Percentiles rank a stretch among this genome's conserved stretches.
Evolutionary conservation across 2,329 filamentous ascomycete species (phyloP).

Genomic region (Didymella keratinophila): DNA sequence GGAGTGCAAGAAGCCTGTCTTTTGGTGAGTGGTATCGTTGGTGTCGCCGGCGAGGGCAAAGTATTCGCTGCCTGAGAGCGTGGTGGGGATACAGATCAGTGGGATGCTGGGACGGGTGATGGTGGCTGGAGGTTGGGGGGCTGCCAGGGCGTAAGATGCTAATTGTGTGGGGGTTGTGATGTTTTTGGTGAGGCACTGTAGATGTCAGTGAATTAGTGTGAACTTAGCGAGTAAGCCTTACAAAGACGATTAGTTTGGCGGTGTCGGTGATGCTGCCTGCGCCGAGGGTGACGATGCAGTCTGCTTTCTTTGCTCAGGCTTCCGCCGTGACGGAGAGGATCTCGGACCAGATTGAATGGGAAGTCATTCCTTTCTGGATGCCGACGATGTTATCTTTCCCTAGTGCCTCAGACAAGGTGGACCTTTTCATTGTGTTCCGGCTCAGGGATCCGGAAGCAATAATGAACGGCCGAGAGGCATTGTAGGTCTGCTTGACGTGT

Average conservation of each 20-base stretch:
- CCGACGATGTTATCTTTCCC: constrained; percentile 55
- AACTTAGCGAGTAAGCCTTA: constrained; percentile 2
- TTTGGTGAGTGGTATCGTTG: constrained; percentile 36
- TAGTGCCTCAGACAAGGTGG: constrained; percentile 52
- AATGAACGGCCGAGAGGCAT: constrained; percentile 59
- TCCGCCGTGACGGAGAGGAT: constrained; percentile 59
- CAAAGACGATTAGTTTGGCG: constrained; percentile 62
- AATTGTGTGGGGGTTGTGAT: constrained; percentile 9
- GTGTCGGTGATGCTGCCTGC: constrained; percentile 65
- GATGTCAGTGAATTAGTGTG: background rate
- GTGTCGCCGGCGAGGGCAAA: constrained; percentile 53
- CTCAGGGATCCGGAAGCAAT: constrained; percentile 61
- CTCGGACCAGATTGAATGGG: constrained; percentile 64
- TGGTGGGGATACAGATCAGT: constrained; percentile 47
- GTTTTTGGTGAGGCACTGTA: constrained; percentile 58
- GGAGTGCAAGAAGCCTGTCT: constrained; percentile 30
- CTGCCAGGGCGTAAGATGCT: constrained; percentile 4
- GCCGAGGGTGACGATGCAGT: constrained; percentile 44
- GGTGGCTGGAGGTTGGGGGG: background rate
- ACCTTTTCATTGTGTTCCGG: constrained; percentile 57
- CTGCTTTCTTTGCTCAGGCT: constrained; percentile 49
- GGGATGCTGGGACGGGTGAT: background rate
- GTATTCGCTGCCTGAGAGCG: constrained; percentile 55
- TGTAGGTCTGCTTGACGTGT: constrained; percentile 57
- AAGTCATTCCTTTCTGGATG: constrained; percentile 59